A percentile compares a stretch with the other conserved stretches of the same genome.
Conservation (phyloP, 106 monocot genomes). For the Triglochin maritima region DNA sequence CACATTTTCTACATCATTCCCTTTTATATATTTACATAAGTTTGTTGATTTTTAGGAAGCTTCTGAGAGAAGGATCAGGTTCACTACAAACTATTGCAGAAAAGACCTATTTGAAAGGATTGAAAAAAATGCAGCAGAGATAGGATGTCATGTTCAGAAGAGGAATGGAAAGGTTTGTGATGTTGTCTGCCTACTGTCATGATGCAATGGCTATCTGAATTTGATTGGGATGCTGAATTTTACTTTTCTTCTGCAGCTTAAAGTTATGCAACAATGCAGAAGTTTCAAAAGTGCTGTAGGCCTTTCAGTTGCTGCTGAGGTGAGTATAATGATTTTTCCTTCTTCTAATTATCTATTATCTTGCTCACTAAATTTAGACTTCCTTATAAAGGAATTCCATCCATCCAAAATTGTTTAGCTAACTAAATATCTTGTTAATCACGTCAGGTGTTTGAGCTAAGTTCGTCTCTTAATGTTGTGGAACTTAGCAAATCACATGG, state of each 20-base stretch:
- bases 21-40: neutral
- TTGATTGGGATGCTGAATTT: neutral
- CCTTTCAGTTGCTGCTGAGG: slow-evolving; percentile 62
- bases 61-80: slow-evolving; percentile 79
- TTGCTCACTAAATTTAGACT: neutral
- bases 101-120: slow-evolving; percentile 63
- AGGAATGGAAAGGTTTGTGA: slow-evolving; percentile 43
- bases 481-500: slow-evolving; percentile 65
- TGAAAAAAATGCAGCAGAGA: slow-evolving; percentile 47
- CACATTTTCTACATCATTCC: neutral
- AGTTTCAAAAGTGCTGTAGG: slow-evolving; percentile 25
- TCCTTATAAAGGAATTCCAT: neutral
- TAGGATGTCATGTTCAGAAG: slow-evolving; percentile 68
- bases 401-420: neutral
- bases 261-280: slow-evolving; percentile 44
- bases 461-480: slow-evolving; percentile 70
- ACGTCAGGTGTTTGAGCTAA: slow-evolving; percentile 69
- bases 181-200: no score
- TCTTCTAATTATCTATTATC: neutral
- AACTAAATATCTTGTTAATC: neutral
- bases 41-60: slow-evolving; percentile 36
- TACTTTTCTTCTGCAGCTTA: slow-evolving; percentile 35
- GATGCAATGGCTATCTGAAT: neutral
- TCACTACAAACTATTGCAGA: slow-evolving; percentile 60
- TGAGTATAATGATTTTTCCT: slow-evolving; percentile 7